Base-by-base conservation (phyloP, 208 protist species). In the Baffinella frigidus region DNA sequence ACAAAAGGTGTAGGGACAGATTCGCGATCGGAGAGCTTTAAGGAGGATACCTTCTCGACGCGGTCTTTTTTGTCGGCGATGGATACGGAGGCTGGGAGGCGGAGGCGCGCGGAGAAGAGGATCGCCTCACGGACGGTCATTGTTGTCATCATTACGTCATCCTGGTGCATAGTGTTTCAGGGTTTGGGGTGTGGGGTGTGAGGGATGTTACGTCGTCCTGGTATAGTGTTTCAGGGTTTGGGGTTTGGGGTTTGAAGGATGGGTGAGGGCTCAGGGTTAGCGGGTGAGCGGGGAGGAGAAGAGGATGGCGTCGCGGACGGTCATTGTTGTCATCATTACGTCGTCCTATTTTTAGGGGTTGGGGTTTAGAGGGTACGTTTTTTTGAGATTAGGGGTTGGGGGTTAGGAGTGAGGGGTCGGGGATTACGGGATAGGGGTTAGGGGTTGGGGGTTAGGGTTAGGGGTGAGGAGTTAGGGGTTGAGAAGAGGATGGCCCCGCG, bases 141-240 rank as follows among this genome's bases (percentile, higher is more conserved):
- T 20, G 89, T 93, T 45, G 17, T 72, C 73, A 84, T 67, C 38
- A 93, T 81, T 20, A 84, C 73, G 43, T 93, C 89, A 67, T 93
- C 89, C 43, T 80, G 56, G 2, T 64, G 7, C 17, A 14, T 14
- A 56, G 17, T 24, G 17, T 17, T 17, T 24, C 11, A 7, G 17
- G 7, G 48, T 17, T 17, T 56, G 48, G 11, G 11, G 48, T 56
- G 11, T 24, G 48, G 7, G 11, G 11, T 56, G 48, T 24, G 48
- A 7, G 48, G 7, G 48, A 17, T 56, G 17, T 56, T 7, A 56
- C 48, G 17, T 17, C 48, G 48, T 56, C 11, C 17, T 7, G 11
- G 48, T 17, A 56, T 7, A 56, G 11, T 56, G 48, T 56, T 7
- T 17, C 11, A 7, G 7, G 48, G 17, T 56, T 7, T 56, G 48